Percentiles rank a stretch among this genome's conserved stretches.
These are phyloP conservation scores for Hansenula sp. DNA, from an alignment of 1,139 yeast genomes.

Conservation along the genomic window DNA sequence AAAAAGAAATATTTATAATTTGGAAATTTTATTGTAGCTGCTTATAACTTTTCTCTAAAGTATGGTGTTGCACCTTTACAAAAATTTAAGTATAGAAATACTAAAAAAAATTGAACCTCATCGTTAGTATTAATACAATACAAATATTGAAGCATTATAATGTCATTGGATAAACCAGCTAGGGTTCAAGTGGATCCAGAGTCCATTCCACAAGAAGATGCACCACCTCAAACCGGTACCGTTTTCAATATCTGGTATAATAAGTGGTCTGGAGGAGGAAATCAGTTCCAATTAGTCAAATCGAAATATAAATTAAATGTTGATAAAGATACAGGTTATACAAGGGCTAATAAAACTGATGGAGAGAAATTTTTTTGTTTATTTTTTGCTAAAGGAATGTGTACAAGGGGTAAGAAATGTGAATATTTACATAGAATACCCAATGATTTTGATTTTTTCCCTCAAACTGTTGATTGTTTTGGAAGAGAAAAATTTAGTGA, in stretches of 20 bases:
- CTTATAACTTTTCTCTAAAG: too few species aligned
- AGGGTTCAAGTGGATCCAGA: slow-evolving; percentile 72
- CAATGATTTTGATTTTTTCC: slow-evolving; percentile 36
- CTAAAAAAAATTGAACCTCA: too few species aligned
- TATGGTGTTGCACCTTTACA: too few species aligned
- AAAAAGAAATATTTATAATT: too few species aligned
- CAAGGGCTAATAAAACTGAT: slow-evolving; percentile 51
- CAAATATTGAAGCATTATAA: too few species aligned
- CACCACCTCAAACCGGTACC: slow-evolving; percentile 78
- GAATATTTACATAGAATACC: slow-evolving; percentile 79
- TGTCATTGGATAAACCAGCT: slow-evolving; percentile 38
- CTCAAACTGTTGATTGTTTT: slow-evolving; percentile 81
- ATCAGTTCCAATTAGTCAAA: slow-evolving; percentile 38
- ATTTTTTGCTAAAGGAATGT: slow-evolving; percentile 86
- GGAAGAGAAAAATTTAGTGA: slow-evolving; percentile 84
- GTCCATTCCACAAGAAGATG: slow-evolving; percentile 53
- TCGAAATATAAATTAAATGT: slow-evolving; percentile 55
- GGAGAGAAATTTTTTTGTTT: slow-evolving; percentile 51
- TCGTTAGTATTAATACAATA: too few species aligned
- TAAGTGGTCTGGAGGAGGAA: slow-evolving; percentile 78
- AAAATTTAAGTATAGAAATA: too few species aligned
- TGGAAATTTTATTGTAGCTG: too few species aligned
- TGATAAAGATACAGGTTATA: slow-evolving; percentile 65
- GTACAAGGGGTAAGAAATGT: slow-evolving; percentile 74
- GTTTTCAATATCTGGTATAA: slow-evolving; percentile 85